Evolutionary conservation across 1,139 yeast species (phyloP).

Genomic region (Wickerhamomyces sp.): DNA sequence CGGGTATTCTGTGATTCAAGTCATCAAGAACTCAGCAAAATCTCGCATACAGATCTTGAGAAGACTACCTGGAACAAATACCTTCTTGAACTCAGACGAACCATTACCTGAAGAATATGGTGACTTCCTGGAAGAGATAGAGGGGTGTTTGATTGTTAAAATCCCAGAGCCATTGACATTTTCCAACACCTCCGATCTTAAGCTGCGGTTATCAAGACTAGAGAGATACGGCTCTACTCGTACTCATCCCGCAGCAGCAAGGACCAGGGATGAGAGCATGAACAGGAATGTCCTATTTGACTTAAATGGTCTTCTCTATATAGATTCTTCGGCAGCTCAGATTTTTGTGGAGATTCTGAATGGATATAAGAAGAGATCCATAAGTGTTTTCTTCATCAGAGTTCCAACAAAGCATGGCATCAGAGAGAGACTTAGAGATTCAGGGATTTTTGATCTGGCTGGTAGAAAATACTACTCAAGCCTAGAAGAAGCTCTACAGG

Average conservation of each 20-base stretch:
- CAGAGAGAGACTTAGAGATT: conserved; percentile 29
- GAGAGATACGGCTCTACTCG: conserved; percentile 81
- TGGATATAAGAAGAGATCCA: conserved; percentile 50
- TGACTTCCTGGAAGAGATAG: conserved; percentile 57
- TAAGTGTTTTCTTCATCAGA: conserved; percentile 61
- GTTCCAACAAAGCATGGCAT: conserved; percentile 42
- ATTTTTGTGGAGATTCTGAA: conserved; percentile 58
- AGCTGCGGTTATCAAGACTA: conserved; percentile 66
- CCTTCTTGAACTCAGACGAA: conserved; percentile 74
- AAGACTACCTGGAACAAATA: conserved; percentile 70
- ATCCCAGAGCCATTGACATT: conserved; percentile 93
- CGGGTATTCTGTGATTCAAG: conserved; percentile 71
- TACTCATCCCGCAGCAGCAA: conserved; percentile 77
- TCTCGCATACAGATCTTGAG: conserved; percentile 90
- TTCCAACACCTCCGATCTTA: conserved; percentile 82
- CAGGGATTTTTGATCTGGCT: conserved; percentile 26
- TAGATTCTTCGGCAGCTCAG: conserved; percentile 87
- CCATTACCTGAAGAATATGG: conserved; percentile 23
- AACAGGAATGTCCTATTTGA: conserved; percentile 74
- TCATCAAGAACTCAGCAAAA: conserved; percentile 77
- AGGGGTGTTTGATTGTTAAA: conserved; percentile 80
- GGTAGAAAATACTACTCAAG: conserved; percentile 20
- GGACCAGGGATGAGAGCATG: conserved; percentile 48
- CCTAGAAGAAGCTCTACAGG: conserved; percentile 24
- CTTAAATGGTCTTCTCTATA: conserved; percentile 76